phyloP scores from a whole-genome alignment of 2,329 filamentous ascomycete genomes.

The Pseudogymnoascus sp. region DNA sequence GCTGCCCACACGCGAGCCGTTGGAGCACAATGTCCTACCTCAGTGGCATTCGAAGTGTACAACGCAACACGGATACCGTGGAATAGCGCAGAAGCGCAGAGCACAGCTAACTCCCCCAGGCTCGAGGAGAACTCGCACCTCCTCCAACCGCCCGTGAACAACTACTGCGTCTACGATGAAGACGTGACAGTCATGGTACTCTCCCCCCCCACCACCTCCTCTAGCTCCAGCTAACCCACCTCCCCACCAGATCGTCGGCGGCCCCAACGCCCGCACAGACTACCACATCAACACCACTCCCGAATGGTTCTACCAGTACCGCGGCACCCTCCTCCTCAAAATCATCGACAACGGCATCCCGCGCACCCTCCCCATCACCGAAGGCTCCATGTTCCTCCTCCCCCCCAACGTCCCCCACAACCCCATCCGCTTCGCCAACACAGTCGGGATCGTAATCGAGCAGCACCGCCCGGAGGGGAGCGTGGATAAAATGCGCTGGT shows the following conservation, averaged over 20 bases:
- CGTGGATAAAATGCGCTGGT: conserved; percentile 82
- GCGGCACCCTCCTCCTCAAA: conserved; percentile 87
- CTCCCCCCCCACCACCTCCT: conserved; percentile 1
- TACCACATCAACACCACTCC: conserved; percentile 97
- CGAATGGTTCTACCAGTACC: conserved; percentile 98
- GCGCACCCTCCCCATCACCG: conserved; percentile 78
- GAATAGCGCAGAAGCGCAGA: neutral
- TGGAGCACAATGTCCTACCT: neutral
- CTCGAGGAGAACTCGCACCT: conserved; percentile 86
- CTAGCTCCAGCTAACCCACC: conserved; percentile 6
- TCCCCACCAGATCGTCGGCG: conserved; percentile 70
- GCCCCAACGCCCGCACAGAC: conserved; percentile 91
- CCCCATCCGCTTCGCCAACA: conserved; percentile 85
- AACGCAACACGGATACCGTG: neutral
- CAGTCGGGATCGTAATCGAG: conserved; percentile 90
- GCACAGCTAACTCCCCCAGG: conserved; percentile 43
- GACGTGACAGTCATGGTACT: conserved; percentile 72
- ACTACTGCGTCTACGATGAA: conserved; percentile 91
- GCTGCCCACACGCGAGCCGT: neutral
- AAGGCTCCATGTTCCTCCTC: conserved; percentile 90
- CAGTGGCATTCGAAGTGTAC: neutral
- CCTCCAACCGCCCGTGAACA: conserved; percentile 89
- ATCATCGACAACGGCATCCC: conserved; percentile 70
- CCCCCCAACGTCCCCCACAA: conserved; percentile 95
- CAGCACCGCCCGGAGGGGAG: conserved; percentile 65